phyloP scores from a whole-genome alignment of 2,329 filamentous ascomycete species.

The Exophiala alcalophila region DNA sequence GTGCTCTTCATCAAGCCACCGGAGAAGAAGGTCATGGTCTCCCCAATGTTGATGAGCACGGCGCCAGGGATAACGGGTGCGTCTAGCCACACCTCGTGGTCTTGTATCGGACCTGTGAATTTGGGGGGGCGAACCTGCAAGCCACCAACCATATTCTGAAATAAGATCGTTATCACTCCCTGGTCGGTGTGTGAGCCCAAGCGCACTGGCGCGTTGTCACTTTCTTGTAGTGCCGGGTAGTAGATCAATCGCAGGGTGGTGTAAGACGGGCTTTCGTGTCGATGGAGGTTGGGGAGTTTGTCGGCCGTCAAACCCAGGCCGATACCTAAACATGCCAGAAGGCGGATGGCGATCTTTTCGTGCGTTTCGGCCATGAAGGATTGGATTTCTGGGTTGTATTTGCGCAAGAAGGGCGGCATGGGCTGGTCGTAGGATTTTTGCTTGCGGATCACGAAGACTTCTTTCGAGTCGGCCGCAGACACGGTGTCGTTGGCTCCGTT shows the following conservation, averaged over 20 bases:
- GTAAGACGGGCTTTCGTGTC: slow-evolving; percentile 54
- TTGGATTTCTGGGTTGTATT: slow-evolving; percentile 20
- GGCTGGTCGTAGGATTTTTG: slow-evolving; percentile 19
- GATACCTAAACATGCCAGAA: slow-evolving; percentile 55
- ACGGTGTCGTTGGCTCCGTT: slow-evolving; percentile 13
- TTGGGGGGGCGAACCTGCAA: slow-evolving; percentile 55
- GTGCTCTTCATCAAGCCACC: slow-evolving; percentile 51
- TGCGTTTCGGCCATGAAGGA: slow-evolving; percentile 18
- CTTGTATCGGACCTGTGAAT: slow-evolving; percentile 41
- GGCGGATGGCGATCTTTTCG: slow-evolving; percentile 20
- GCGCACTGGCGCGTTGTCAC: slow-evolving; percentile 59
- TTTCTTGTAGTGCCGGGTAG: slow-evolving; percentile 65
- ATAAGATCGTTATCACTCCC: slow-evolving; percentile 55
- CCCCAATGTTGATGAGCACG: slow-evolving; percentile 51
- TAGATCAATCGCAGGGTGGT: slow-evolving; percentile 71
- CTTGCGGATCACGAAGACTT: slow-evolving; percentile 22
- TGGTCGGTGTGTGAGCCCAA: slow-evolving; percentile 66
- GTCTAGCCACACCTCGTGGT: slow-evolving; percentile 51
- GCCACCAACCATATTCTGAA: slow-evolving; percentile 56
- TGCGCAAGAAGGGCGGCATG: slow-evolving; percentile 15
- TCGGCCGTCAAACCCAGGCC: slow-evolving; percentile 66
- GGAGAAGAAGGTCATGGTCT: slow-evolving; percentile 48
- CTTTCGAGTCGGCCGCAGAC: slow-evolving; percentile 13
- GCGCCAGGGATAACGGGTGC: slow-evolving; percentile 47
- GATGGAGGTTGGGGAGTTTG: slow-evolving; percentile 72